Base-by-base conservation (phyloP, 192 early-diverging fungal species). In the Chytriomyces confervae region DNA sequence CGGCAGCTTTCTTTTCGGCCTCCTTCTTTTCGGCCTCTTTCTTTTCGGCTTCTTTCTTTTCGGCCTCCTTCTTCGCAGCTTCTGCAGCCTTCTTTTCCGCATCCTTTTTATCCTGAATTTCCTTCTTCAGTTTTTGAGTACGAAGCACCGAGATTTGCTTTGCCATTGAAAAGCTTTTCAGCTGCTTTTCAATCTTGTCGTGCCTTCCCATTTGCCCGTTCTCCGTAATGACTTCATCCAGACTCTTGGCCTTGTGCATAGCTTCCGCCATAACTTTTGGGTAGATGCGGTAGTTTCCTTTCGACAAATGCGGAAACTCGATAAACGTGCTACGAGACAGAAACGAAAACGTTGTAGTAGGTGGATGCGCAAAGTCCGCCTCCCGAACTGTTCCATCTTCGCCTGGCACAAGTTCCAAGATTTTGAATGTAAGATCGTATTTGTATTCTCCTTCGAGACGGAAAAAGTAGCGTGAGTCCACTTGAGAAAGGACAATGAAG, bases 381-480 rank as follows among this genome's bases (percentile, higher is more conserved):
- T 64, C 62, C 36, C 36, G 36, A 36, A 36, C 36, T 5, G 62
- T 64, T 20, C n/a, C 13, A 18, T 64, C 62, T 36, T 64, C 18
- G 13, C 23, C 13, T 36, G 36, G 4, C 36, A 36, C 36, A 36
- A 64, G 62, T 23, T 64, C 23, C 9, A 24, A 13, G 11, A 64
- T 24, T 64, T 64, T 20, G 62, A 64, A 64, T 6, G 62, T 64
- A 29, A 64, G 36, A 7, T 20, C 24, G 62, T 64, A 64, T 20
- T 64, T 36, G 62, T 64, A 64, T 64, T 64, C 62, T 13, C 62
- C 62, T 64, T 64, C 62, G 5, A 64, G 20, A 3, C 24, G 13
- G 62, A 11, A 29, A 36, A 64, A 64, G 62, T 64, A 82, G 11
- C 79, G 45, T 1, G 57, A 79, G 50, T 82, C 80, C 45, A 81